These are phyloP conservation scores for Hebeloma cylindrosporum DNA, from an alignment of 768 basidiomycete genomes.

Conservation along the genomic window DNA sequence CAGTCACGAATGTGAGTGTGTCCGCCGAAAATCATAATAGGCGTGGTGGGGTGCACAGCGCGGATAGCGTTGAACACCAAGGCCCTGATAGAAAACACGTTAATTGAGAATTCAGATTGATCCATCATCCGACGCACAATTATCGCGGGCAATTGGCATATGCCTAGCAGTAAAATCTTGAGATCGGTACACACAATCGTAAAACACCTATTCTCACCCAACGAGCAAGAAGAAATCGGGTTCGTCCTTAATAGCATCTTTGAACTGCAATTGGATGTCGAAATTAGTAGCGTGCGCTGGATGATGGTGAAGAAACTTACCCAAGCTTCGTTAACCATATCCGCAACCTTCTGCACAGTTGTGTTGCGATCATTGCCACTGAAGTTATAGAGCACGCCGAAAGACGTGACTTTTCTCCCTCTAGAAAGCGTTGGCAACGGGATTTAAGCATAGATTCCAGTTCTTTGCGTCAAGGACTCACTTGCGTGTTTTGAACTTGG, in stretches of 20 bases:
- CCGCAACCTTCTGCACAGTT: conserved; percentile 67
- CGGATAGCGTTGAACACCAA: conserved; percentile 73
- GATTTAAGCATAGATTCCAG: background rate
- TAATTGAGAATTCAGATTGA: background rate
- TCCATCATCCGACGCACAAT: conserved; percentile 48
- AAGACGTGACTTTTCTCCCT: conserved; percentile 72
- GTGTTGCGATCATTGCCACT: conserved; percentile 69
- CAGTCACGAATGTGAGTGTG: conserved; percentile 84
- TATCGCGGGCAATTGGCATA: conserved; percentile 75
- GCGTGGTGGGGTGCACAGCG: conserved; percentile 66
- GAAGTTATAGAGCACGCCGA: conserved; percentile 81
- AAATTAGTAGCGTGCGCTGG: background rate
- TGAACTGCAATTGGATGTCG: conserved; percentile 48
- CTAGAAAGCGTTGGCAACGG: conserved; percentile 26
- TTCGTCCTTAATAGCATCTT: conserved; percentile 72
- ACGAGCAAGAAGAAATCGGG: conserved; percentile 82
- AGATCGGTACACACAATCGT: no score
- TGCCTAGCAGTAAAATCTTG: conserved; percentile 47
- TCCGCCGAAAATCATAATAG: conserved; percentile 83
- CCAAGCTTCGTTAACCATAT: conserved; percentile 83
- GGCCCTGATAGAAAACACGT: conserved; percentile 58
- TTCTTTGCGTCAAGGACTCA: conserved; percentile 31
- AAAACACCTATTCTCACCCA: conserved; percentile 43
- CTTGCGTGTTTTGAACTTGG: conserved; percentile 75
- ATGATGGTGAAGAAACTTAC: conserved; percentile 31